Percentiles rank a stretch among this genome's conserved stretches.
phyloP scores from a whole-genome alignment of 768 basidiomycete species.

The Xanthoconium stramineum region DNA sequence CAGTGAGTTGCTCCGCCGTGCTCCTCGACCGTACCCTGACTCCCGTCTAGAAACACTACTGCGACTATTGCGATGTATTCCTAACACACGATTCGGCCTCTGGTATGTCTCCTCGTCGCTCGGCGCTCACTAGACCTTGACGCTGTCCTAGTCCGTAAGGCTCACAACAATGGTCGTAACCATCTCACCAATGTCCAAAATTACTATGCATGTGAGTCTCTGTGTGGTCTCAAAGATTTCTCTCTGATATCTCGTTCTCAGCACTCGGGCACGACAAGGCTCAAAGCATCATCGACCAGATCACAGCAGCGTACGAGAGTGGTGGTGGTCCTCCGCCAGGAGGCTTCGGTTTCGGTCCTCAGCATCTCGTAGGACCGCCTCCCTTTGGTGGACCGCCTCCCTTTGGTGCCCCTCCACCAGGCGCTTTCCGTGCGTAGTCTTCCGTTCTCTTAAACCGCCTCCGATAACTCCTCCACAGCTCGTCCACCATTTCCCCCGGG shows the following conservation, averaged over 20 bases:
- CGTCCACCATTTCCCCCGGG: constrained; percentile 74
- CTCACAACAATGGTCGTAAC: constrained; percentile 97
- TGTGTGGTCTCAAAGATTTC: not conserved
- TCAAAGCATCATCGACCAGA: constrained; percentile 97
- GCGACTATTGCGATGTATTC: constrained; percentile 92
- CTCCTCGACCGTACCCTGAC: constrained; percentile 3
- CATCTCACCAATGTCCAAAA: constrained; percentile 95
- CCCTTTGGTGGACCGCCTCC: constrained; percentile 53
- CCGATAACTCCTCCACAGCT: constrained; percentile 33
- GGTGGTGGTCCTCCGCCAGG: constrained; percentile 84
- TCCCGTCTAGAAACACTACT: constrained; percentile 76
- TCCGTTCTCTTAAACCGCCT: not conserved
- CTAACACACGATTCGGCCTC: constrained; percentile 93
- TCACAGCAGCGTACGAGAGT: constrained; percentile 88
- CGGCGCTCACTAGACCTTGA: constrained; percentile 1
- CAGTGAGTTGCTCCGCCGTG: constrained; percentile 43
- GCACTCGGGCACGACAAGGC: constrained; percentile 95
- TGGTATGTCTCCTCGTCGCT: constrained; percentile 43
- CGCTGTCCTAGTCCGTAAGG: constrained; percentile 75
- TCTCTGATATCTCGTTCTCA: constrained; percentile 29
- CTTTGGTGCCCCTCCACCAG: constrained; percentile 51
- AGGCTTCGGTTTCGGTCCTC: constrained; percentile 83
- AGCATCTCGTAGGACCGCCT: constrained; percentile 61
- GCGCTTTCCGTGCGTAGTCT: constrained; percentile 15
- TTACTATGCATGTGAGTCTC: constrained; percentile 84